These are phyloP conservation scores for Kurtzmaniella quercitrusa DNA, from an alignment of 1,139 yeast species.

Conservation along the genomic window DNA sequence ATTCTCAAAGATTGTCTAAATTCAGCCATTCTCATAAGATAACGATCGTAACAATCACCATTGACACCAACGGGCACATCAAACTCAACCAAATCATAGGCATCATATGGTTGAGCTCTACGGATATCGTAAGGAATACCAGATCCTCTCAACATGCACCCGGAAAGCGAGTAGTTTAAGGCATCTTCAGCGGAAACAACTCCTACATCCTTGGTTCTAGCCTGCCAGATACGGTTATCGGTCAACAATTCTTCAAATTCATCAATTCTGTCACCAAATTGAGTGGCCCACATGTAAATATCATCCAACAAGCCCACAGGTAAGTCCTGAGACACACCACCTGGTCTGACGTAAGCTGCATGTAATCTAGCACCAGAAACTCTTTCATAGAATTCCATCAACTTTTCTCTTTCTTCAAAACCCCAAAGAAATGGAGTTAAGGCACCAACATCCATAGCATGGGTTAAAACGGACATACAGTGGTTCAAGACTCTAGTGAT, in stretches of 20 bases:
- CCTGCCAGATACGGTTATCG: constrained; percentile 91
- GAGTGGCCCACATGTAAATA: constrained; percentile 95
- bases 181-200: constrained; percentile 84
- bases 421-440: constrained; percentile 94
- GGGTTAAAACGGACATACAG: constrained; percentile 82
- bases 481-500: constrained; percentile 83
- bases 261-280: constrained; percentile 88
- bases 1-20: constrained; percentile 88
- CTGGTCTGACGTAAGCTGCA: constrained; percentile 86
- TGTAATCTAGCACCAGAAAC: constrained; percentile 90
- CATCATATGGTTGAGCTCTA: constrained; percentile 87
- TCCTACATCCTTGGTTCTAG: constrained; percentile 81
- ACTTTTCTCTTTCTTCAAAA: constrained; percentile 87
- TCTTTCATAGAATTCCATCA: constrained; percentile 91
- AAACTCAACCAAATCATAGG: constrained; percentile 81
- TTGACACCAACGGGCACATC: constrained; percentile 82
- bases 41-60: constrained; percentile 92
- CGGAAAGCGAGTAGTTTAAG: constrained; percentile 72
- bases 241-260: constrained; percentile 87
- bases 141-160: constrained; percentile 88
- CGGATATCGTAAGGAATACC: constrained; percentile 87
- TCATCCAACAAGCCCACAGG: constrained; percentile 86
- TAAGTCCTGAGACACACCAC: constrained; percentile 86
- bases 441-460: constrained; percentile 95
- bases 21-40: constrained; percentile 84